Evolutionary conservation across 192 early-diverging fungal genomes (phyloP).

Genomic region (Coemansia sp.): DNA sequence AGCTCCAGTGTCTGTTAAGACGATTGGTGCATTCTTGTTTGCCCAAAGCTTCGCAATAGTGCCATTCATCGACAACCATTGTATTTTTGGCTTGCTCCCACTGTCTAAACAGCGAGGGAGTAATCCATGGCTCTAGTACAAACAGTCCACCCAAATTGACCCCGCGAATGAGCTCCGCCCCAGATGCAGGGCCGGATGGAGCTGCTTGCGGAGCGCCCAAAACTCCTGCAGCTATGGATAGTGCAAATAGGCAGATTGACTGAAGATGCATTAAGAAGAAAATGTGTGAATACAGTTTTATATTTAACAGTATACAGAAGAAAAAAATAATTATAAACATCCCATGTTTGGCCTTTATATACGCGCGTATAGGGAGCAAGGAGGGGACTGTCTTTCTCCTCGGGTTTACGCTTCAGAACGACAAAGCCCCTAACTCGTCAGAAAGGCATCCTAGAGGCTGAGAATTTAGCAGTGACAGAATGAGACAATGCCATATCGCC

Average conservation of each 20-base stretch:
- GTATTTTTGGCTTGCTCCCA: constrained; percentile 34
- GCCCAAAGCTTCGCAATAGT: constrained; percentile 58
- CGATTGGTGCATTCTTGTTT: constrained; percentile 51
- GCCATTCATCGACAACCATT: constrained; percentile 63
- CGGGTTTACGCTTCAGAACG: too few relatives aligned
- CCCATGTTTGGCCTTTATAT: too few relatives aligned
- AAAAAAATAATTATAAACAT: not conserved
- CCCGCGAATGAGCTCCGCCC: constrained; percentile 54
- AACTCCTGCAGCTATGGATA: constrained; percentile 1
- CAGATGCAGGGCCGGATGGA: not conserved
- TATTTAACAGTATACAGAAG: not conserved
- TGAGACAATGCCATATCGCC: too few relatives aligned
- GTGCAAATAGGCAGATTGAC: not conserved
- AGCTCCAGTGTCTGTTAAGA: constrained; percentile 58
- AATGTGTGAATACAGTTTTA: not conserved
- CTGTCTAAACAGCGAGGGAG: constrained; percentile 44
- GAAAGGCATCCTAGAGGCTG: too few relatives aligned
- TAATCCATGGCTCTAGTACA: constrained; percentile 67
- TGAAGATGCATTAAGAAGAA: constrained; percentile 6
- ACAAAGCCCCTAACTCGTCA: too few relatives aligned
- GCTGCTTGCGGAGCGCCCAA: not conserved
- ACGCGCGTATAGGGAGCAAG: too few relatives aligned
- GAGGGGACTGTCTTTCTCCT: too few relatives aligned
- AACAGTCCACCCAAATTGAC: constrained; percentile 72
- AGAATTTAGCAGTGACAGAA: too few relatives aligned